phyloP scores from a whole-genome alignment of 768 basidiomycete genomes.

The Mycena filopes region DNA sequence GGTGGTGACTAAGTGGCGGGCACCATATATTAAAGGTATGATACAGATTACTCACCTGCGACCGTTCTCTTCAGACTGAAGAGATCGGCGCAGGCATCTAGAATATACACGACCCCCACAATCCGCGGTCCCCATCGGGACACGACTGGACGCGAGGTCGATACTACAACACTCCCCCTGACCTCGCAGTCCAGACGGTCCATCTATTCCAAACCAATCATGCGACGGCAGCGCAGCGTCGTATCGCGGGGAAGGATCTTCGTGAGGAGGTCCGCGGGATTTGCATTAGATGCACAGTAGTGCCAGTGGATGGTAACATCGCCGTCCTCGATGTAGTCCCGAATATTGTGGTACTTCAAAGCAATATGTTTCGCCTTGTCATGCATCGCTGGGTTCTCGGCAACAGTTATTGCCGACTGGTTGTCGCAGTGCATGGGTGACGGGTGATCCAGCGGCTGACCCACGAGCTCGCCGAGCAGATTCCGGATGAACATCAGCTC shows the following conservation, averaged over 20 bases:
- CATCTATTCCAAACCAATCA: too few relatives aligned
- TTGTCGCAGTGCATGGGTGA: slow-evolving; percentile 8
- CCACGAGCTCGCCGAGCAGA: not conserved
- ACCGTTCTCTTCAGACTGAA: too few relatives aligned
- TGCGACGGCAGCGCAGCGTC: too few relatives aligned
- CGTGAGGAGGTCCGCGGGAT: not conserved
- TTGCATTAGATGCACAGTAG: not conserved
- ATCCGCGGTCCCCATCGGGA: too few relatives aligned
- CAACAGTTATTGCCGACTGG: not conserved
- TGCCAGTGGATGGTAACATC: not conserved
- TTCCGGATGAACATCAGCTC: slow-evolving; percentile 3
- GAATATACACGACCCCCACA: too few relatives aligned
- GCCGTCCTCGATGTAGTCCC: not conserved
- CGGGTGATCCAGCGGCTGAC: not conserved
- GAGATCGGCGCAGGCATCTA: too few relatives aligned
- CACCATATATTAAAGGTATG: too few relatives aligned
- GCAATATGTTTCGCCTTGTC: slow-evolving; percentile 13
- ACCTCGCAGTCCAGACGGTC: too few relatives aligned
- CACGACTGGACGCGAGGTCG: too few relatives aligned
- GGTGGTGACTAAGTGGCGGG: too few relatives aligned
- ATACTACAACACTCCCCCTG: too few relatives aligned
- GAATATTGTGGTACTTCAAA: not conserved
- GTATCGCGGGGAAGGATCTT: not conserved
- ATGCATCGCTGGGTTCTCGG: slow-evolving; percentile 1
- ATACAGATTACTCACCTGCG: too few relatives aligned